Evolutionary conservation across 2,329 filamentous ascomycete species (phyloP), one percentile per base, ranked within the genome.

Genomic region (Ceratocystis colombiana): DNA sequence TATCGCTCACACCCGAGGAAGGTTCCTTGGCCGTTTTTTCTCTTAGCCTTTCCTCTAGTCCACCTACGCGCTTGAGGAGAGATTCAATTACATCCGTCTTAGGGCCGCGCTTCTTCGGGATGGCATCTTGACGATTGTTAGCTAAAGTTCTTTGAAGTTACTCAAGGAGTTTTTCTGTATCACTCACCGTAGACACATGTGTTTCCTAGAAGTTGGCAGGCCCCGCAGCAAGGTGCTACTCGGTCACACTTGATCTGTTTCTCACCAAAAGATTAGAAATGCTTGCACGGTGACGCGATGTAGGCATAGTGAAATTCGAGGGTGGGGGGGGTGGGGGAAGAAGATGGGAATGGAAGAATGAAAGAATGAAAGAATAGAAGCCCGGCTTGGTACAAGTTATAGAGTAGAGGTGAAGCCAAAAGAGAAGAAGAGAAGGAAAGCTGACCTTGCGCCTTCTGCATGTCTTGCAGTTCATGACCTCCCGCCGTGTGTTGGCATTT

Each of bases 391-490:
- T 41, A 41, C 22, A 15, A 22, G 10, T 28, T 25, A 28, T 15
- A 22, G 20, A 53, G 22, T 12, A 25, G 20, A 53, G 8, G 22
- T 25, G 48, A 28, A 28, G 2, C 8, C 3, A 53, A 28, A 8
- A 15, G 57, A 44, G 41, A 55, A 45, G 28, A 8, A 15, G 57
- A 44, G 41, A 55, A 45, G 28, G 20, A 4, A 20, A 65, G 70
- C 78, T 61, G 76, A 93, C 90, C 87, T 96, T 96, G 78, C 90
- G 83, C 77, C 95, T 95, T 71, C 90, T 84, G 79, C 90, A 96
- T 66, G 89, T 94, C 76, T 96, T 95, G 84, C 90, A 96, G 75
- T 96, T 96, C 90, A 96, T 96, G 44, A 88, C 89, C 79, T 95
- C 90, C 72, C 88, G 85, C 50, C 88, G 89, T 74, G 94, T 88